Conservation (phyloP, 1,284 basidiomycete species). For the Melampsora americana region DNA sequence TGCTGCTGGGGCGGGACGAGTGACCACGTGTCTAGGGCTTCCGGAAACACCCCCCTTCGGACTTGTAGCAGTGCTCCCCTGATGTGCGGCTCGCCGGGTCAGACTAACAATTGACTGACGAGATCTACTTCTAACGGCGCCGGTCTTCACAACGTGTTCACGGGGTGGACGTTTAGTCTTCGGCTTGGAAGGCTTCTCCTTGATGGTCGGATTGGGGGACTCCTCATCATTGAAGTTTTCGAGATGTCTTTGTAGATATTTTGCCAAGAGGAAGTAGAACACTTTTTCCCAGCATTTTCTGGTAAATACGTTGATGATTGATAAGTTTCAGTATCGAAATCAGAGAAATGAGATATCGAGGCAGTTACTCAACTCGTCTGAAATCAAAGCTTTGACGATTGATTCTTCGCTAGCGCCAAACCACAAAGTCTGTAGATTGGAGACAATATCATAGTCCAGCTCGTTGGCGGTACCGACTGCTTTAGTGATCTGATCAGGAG, state of each 20-base stretch:
- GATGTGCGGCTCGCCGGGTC: slow-evolving; percentile 5
- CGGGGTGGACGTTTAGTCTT: slow-evolving; percentile 37
- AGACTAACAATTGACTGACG: slow-evolving; percentile 37
- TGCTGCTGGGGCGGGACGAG: slow-evolving; percentile 33
- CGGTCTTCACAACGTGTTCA: slow-evolving; percentile 34
- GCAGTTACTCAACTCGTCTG: slow-evolving; percentile 26
- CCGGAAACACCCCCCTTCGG: slow-evolving; percentile 10
- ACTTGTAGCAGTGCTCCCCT: not conserved
- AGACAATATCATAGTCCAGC: slow-evolving; percentile 84
- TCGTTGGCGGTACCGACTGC: slow-evolving; percentile 64
- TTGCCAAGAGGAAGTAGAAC: slow-evolving; percentile 77
- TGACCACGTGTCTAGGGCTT: slow-evolving; percentile 24
- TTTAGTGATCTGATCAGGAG: slow-evolving; percentile 65
- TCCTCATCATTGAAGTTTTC: slow-evolving; percentile 65
- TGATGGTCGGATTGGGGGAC: slow-evolving; percentile 52
- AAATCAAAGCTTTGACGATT: slow-evolving; percentile 64
- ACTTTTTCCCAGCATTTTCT: slow-evolving; percentile 87
- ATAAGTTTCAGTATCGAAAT: not conserved
- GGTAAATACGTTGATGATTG: slow-evolving; percentile 43
- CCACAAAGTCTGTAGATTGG: slow-evolving; percentile 88
- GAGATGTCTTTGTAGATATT: slow-evolving; percentile 71
- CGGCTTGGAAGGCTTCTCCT: not conserved
- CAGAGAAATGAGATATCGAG: not conserved
- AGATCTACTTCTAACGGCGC: slow-evolving; percentile 40
- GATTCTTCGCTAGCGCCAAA: slow-evolving; percentile 68